Base-by-base conservation (phyloP, 352 stramenopile species). In the Globisporangium megalacanthum region DNA sequence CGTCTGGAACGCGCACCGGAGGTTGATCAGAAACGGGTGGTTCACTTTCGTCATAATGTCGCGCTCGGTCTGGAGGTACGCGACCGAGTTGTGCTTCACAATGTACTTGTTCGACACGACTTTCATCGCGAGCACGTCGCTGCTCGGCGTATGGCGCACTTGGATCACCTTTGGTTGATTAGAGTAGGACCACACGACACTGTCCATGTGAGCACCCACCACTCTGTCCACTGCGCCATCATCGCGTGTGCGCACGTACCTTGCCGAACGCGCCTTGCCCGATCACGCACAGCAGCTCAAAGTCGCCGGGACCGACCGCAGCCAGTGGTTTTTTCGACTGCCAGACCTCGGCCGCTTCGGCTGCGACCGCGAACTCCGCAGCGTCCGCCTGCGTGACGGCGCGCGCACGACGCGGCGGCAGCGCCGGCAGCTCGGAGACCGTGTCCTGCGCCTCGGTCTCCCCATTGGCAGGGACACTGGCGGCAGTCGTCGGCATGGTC, bases 101-200 rank as follows among this genome's bases (percentile, higher is more conserved):
- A 99, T 78, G 46, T 95, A 87, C 36, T 75, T 75, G 61, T 98
- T 98, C 33, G 33, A 37, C 33, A 37, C 33, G 33, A 37, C 33
- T 8, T 37, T 37, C 33, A 37, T 37, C 33, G 33, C 33, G 33
- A 37, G 33, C 33, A 37, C 33, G 33, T 37, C 33, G 4, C 33
- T 8, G 33, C 33, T 37, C 33, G 33, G 33, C 33, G 33, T 8
- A 8, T 37, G 33, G 5, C 33, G 33, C 33, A 37, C 33, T 66
- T 98, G 98, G 39, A 99, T 97, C 39, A 99, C 89, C 71, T 99
- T n/a, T n/a, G n/a, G n/a, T n/a, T n/a, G n/a, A n/a, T n/a, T n/a
- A n/a, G n/a, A n/a, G n/a, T n/a, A n/a, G n/a, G n/a, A n/a, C n/a
- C n/a, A n/a, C n/a, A n/a, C n/a, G n/a, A n/a, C n/a, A n/a, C n/a